phyloP scores from a whole-genome alignment of 2,329 filamentous ascomycete genomes.

The Aspergillus fischeri region DNA sequence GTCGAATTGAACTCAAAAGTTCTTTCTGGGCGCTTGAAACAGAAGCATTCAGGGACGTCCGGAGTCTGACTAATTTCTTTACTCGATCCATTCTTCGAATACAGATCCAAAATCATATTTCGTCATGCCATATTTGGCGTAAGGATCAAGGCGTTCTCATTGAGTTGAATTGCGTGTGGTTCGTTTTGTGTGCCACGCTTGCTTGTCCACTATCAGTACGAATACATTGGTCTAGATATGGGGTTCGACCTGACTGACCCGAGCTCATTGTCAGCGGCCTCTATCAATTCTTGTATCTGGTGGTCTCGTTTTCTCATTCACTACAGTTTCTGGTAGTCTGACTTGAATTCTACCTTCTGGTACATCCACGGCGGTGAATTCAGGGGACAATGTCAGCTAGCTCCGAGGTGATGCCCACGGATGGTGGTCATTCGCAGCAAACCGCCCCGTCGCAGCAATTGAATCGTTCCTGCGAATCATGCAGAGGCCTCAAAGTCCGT shows the following conservation, averaged over 20 bases:
- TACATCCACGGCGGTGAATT: background rate
- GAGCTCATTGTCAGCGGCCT: background rate
- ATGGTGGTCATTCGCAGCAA: constrained; percentile 15
- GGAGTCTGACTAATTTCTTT: background rate
- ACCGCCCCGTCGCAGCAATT: constrained; percentile 24
- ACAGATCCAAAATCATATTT: background rate
- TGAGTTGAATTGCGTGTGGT: background rate
- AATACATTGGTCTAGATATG: background rate
- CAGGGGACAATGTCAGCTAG: constrained; percentile 23
- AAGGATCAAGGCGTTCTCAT: background rate
- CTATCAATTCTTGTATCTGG: background rate
- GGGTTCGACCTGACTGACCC: background rate
- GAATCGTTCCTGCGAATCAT: constrained; percentile 36
- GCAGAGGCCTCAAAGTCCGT: constrained; percentile 34
- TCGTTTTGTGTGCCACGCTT: background rate
- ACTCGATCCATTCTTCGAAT: background rate
- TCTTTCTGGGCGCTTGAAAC: background rate
- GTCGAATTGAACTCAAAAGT: background rate
- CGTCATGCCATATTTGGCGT: background rate
- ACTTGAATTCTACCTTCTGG: background rate
- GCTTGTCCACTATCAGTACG: background rate
- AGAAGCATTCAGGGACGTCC: background rate
- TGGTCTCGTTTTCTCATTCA: background rate
- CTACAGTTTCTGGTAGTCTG: background rate
- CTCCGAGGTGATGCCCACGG: constrained; percentile 17